These are phyloP conservation scores for Neurospora sp. DNA, from an alignment of 495 filamentous ascomycete species.

Conservation along the genomic window DNA sequence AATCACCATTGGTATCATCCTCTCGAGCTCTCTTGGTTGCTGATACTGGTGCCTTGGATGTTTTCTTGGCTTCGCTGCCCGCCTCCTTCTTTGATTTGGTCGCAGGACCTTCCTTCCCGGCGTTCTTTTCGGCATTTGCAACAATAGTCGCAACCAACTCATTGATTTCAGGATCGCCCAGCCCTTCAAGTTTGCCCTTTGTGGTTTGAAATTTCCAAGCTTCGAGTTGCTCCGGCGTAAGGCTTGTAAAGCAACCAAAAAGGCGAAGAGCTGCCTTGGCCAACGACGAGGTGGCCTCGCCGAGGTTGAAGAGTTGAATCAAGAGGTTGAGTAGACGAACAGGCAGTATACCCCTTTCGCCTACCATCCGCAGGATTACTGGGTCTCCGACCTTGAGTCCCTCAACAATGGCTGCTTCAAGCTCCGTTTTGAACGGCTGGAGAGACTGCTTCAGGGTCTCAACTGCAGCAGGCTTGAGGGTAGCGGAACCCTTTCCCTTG, in stretches of 20 bases:
- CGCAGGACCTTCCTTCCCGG: conserved; percentile 11
- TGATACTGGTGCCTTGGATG: conserved; percentile 1
- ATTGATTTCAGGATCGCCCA: conserved; percentile 53
- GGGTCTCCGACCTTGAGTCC: conserved; percentile 7
- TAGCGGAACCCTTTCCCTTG: conserved; percentile 4
- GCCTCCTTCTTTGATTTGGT: conserved; percentile 12
- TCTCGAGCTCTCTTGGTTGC: conserved; percentile 24
- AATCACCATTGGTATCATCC: conserved; percentile 25
- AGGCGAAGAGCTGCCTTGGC: conserved; percentile 56
- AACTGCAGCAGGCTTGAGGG: conserved; percentile 6
- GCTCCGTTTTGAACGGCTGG: conserved; percentile 7
- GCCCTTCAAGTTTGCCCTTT: conserved; percentile 52
- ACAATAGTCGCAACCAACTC: conserved; percentile 26
- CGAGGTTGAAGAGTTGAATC: conserved; percentile 52
- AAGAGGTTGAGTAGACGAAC: conserved; percentile 52
- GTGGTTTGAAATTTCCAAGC: conserved; percentile 59
- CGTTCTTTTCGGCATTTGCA: conserved; percentile 25
- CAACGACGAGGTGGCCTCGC: conserved; percentile 54
- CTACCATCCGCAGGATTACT: conserved; percentile 41
- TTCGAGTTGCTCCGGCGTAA: conserved; percentile 49
- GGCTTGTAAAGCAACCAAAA: conserved; percentile 49
- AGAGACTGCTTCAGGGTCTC: conserved; percentile 7
- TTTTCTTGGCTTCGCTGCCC: conserved; percentile 1
- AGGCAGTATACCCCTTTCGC: conserved; percentile 28
- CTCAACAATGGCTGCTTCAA: conserved; percentile 10